Percentiles rank a stretch among this genome's conserved stretches.
These are phyloP conservation scores for Hypoxylon sp. DNA, from an alignment of 2,329 filamentous ascomycete species.

Conservation along the genomic window DNA sequence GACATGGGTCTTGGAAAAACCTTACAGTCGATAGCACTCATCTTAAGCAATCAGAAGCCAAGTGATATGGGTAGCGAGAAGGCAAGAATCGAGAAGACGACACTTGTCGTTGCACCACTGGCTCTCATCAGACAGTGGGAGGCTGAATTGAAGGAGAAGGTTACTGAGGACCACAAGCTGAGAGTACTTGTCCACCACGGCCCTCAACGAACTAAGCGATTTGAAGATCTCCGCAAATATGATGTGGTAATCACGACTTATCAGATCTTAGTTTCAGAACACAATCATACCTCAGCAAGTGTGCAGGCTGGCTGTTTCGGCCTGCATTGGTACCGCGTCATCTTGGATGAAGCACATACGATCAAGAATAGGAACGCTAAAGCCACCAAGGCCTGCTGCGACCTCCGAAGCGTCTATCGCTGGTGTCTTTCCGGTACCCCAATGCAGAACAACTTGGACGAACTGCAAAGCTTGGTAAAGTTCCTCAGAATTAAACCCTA, in stretches of 20 bases:
- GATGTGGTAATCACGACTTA: constrained; percentile 98
- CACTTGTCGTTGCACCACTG: constrained; percentile 90
- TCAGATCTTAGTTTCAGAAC: constrained; percentile 92
- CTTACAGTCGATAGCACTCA: constrained; percentile 88
- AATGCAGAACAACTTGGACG: constrained; percentile 98
- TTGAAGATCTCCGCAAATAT: constrained; percentile 81
- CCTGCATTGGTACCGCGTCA: constrained; percentile 93
- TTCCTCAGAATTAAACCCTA: constrained; percentile 95
- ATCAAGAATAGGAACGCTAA: constrained; percentile 99
- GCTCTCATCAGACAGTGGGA: constrained; percentile 99
- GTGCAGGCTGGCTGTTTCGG: constrained; percentile 88
- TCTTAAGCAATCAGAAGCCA: constrained; percentile 84
- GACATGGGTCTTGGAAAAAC: constrained; percentile 99
- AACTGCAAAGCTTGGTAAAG: constrained; percentile 91
- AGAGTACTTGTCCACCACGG: constrained; percentile 93
- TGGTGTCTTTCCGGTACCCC: constrained; percentile 98
- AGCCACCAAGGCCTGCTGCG: constrained; percentile 90
- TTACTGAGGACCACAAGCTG: constrained; percentile 75
- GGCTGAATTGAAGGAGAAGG: constrained; percentile 86
- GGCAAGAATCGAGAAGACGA: constrained; percentile 77
- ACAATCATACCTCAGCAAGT: constrained; percentile 74
- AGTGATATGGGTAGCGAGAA: constrained; percentile 59
- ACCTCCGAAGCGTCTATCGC: constrained; percentile 84
- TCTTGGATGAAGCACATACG: constrained; percentile 95
- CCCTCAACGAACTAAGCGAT: constrained; percentile 82